These are phyloP conservation scores for Tolypocladium paradoxum DNA, from an alignment of 2,329 filamentous ascomycete genomes.

Conservation along the genomic window DNA sequence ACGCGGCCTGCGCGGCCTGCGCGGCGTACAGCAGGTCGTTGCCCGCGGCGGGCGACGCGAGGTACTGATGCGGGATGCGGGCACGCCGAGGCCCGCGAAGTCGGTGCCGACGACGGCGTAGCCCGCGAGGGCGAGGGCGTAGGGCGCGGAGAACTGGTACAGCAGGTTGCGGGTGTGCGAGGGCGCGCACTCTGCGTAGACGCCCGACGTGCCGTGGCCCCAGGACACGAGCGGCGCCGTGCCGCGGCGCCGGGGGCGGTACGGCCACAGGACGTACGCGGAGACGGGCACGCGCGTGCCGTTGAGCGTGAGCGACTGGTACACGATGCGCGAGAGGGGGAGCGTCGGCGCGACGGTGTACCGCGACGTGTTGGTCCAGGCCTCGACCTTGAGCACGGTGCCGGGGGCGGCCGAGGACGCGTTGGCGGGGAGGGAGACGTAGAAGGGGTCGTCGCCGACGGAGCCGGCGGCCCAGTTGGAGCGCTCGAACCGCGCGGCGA, in stretches of 20 bases:
- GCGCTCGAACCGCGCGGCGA: conserved; percentile 16
- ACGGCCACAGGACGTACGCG: conserved; percentile 40
- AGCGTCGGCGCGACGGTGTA: conserved; percentile 30
- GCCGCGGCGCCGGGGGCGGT: conserved; percentile 1
- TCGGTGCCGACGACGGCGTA: conserved; percentile 33
- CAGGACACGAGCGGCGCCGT: conserved; percentile 25
- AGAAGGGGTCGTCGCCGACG: conserved; percentile 26
- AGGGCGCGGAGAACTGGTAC: conserved; percentile 28
- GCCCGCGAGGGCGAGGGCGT: conserved; percentile 27
- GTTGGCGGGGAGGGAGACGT: conserved; percentile 16
- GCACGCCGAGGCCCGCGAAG: conserved; percentile 33
- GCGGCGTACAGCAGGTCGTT: conserved; percentile 32
- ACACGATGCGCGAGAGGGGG: conserved; percentile 37
- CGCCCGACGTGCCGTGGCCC: conserved; percentile 34
- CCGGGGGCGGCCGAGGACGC: conserved; percentile 18
- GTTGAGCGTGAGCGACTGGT: conserved; percentile 32
- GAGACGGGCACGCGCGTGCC: conserved; percentile 34
- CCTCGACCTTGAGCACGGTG: conserved; percentile 27
- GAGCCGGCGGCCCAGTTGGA: conserved; percentile 21
- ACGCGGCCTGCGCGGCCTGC: conserved; percentile 28
- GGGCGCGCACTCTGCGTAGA: conserved; percentile 26
- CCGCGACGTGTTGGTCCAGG: conserved; percentile 21
- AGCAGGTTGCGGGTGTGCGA: conserved; percentile 28
- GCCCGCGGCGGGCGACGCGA: conserved; percentile 24
- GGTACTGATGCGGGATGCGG: conserved; percentile 28